Evolutionary conservation across 2,329 filamentous ascomycete species (phyloP).

Genomic region (Paecilomyces fulvus): DNA sequence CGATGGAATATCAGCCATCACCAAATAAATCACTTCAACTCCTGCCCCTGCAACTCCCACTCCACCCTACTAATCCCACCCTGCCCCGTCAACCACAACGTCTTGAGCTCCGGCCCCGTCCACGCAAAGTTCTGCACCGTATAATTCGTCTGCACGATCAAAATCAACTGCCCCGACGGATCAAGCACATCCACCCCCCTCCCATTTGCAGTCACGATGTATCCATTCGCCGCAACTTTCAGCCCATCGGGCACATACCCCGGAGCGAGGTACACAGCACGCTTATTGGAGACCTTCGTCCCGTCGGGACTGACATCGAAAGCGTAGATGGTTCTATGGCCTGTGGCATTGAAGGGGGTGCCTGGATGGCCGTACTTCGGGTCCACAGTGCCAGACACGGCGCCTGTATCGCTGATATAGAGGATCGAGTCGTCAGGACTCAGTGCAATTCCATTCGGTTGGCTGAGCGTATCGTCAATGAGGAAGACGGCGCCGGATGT

Average conservation of each 20-base stretch:
- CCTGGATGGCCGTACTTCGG: constrained; percentile 15
- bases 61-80: constrained; percentile 31
- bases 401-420: constrained; percentile 38
- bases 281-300: constrained; percentile 28
- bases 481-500: constrained; percentile 32
- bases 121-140: constrained; percentile 39
- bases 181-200: constrained; percentile 35
- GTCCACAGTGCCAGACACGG: constrained; percentile 14
- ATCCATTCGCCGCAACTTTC: constrained; percentile 35
- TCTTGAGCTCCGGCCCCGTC: constrained; percentile 30
- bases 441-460: constrained; percentile 40
- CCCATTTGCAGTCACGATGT: constrained; percentile 32
- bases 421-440: constrained; percentile 35
- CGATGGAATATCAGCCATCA: background rate
- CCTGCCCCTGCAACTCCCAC: constrained; percentile 29
- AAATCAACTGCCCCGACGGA: constrained; percentile 26
- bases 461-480: constrained; percentile 34
- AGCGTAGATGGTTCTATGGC: constrained; percentile 29
- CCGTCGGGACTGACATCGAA: constrained; percentile 30
- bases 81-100: constrained; percentile 34
- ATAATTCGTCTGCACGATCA: constrained; percentile 36
- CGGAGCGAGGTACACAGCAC: constrained; percentile 31
- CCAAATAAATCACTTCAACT: constrained; percentile 9
- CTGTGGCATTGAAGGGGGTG: constrained; percentile 21
- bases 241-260: constrained; percentile 36